phyloP scores from a whole-genome alignment of 768 basidiomycete genomes.

The Amanita phalloides region DNA sequence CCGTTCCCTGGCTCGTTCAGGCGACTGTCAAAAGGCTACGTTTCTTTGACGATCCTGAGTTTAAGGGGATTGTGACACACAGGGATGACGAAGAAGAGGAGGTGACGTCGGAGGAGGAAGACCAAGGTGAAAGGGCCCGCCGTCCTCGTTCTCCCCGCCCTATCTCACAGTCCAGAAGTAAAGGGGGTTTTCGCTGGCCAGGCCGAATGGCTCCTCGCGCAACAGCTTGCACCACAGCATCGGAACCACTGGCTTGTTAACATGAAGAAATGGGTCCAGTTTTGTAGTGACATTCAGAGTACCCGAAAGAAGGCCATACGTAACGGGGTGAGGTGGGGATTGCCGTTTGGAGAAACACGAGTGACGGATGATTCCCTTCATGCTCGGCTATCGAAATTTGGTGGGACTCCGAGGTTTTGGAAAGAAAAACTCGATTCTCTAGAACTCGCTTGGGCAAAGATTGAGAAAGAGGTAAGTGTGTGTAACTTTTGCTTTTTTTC shows the following conservation, averaged over 20 bases:
- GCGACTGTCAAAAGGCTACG: constrained; percentile 23
- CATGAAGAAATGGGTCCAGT: constrained; percentile 34
- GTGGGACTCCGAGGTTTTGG: neutral
- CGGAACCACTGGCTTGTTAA: constrained; percentile 24
- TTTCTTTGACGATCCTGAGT: constrained; percentile 12
- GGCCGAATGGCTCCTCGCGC: constrained; percentile 46
- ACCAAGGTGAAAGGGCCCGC: constrained; percentile 10
- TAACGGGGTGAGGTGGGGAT: constrained; percentile 19
- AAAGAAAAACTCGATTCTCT: neutral
- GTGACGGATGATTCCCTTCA: constrained; percentile 6
- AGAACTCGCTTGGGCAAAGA: neutral
- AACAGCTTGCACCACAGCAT: constrained; percentile 25
- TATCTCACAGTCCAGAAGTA: constrained; percentile 43
- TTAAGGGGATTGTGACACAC: neutral
- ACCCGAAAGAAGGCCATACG: constrained; percentile 21
- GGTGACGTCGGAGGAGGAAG: constrained; percentile 13
- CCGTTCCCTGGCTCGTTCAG: constrained; percentile 38
- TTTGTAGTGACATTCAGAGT: constrained; percentile 22
- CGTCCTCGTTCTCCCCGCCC: constrained; percentile 25
- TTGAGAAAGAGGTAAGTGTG: neutral
- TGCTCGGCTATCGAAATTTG: neutral
- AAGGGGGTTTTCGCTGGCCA: constrained; percentile 41
- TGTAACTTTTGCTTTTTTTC: neutral
- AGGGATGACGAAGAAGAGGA: constrained; percentile 14
- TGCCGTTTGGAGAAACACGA: constrained; percentile 14